Conservation (phyloP, 2,329 filamentous ascomycete species). For the Monilinia fructicola region DNA sequence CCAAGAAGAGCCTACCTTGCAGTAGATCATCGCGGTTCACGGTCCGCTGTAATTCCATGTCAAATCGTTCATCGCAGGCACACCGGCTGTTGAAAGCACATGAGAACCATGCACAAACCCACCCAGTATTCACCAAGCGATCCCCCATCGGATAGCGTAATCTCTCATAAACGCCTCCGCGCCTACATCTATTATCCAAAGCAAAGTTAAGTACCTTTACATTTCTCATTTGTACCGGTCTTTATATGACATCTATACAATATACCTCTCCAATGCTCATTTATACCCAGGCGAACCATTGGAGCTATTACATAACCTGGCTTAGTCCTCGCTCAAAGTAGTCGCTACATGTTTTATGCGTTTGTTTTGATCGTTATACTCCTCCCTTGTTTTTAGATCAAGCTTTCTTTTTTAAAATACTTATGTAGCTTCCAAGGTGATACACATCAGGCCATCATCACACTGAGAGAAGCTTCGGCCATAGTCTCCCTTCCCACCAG, state of each 20-base stretch:
- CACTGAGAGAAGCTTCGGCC: conserved; percentile 4
- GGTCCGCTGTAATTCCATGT: conserved; percentile 11
- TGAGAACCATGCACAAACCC: conserved; percentile 22
- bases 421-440: background rate
- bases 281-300: conserved; percentile 1
- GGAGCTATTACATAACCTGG: conserved; percentile 2
- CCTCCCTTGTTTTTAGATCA: background rate
- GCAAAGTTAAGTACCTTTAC: conserved; percentile 13
- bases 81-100: conserved; percentile 10
- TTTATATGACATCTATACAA: conserved; percentile 8
- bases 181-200: conserved; percentile 11
- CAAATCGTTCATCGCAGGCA: conserved; percentile 8
- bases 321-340: background rate
- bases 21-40: conserved; percentile 17
- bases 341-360: background rate
- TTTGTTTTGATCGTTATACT: background rate
- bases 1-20: conserved; percentile 17
- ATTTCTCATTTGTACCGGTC: background rate
- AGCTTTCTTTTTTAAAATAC: conserved; percentile 1
- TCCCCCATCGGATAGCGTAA: conserved; percentile 21
- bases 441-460: conserved; percentile 1
- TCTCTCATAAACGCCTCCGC: conserved; percentile 23
- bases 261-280: conserved; percentile 8
- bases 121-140: conserved; percentile 6
- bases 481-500: conserved; percentile 4